Evolutionary conservation across 2,329 filamentous ascomycete species (phyloP), one percentile per base, ranked within the genome.

Genomic region (Stenocarpella maydis): DNA sequence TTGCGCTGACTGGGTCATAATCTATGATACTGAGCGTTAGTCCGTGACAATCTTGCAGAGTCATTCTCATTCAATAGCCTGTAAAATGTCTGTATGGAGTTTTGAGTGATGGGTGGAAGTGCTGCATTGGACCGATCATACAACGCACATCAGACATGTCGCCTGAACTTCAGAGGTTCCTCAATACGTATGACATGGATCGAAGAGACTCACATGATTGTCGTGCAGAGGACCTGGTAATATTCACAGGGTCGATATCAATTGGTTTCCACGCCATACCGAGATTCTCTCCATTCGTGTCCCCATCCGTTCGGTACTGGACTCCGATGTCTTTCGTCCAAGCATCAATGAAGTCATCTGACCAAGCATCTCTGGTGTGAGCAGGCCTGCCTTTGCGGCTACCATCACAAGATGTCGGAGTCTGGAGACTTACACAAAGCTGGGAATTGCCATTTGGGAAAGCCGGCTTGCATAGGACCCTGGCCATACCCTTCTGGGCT

Each of bases 251-350:
- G 7, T 61, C 58, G 4, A 61, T 61, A 12, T 61, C 58, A 9
- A 61, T 61, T 14, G 58, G 58, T 28, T 61, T 61, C 58, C 58
- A 61, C n/a, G 58, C 58, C 28, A 61, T 21, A 47, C 58, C 58
- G 1, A 61, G 12, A 9, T 61, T 61, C 34, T 61, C 58, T n/a
- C 58, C 58, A 47, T 61, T 49, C 2, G 58, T 61, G 5, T 61
- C 41, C 26, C 58, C 58, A 15, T 61, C 58, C 41, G 41, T 47
- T 17, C 58, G 58, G 28, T 61, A 61, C 19, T 61, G 26, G 24
- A 61, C 58, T n/a, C 58, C 58, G n/a, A 61, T 47, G 19, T 61
- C 58, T 28, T 47, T 61, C 19, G 58, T 61, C 58, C 58, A 61
- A 3, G 58, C 58, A 2, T 47, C 41, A n/a, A 61, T 61, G 28